Base-by-base conservation (phyloP, 371 early-diverging fungal genomes). In the Zopfochytrium polystomum region DNA sequence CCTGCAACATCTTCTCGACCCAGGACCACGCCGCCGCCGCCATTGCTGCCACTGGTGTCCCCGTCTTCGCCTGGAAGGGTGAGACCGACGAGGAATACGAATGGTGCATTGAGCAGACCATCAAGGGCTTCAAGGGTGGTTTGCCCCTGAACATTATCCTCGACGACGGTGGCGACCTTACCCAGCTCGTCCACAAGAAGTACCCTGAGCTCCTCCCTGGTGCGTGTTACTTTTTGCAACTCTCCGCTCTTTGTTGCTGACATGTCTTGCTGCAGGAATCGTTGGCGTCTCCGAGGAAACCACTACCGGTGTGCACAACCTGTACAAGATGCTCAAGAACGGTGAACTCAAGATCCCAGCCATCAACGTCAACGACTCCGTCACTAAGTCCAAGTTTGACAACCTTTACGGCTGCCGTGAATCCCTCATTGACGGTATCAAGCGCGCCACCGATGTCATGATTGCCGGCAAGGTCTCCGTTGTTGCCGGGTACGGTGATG, bases 371-470 rank as follows among this genome's bases (percentile, higher is more conserved):
- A 98, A 98, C 85, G 97, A 97, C 87, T 96, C 97, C 30, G 99
- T 98, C 70, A 98, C 98, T 84, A 98, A 98, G 89, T 91, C 92
- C 87, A 98, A 98, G 89, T 97, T 97, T 77, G 98, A 98, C 81
- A 98, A 98, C 90, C 80, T 98, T 71, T 98, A 98, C 84, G 98
- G 97, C 66, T 98, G 98, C 89, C 93, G 98, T 81, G 99, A 98
- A 85, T 96, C 96, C 54, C 87, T 98, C 70, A 91, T 97, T 62
- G 99, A 98, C 81, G 99, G 99, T 76, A 97, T 97, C 88, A 98
- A 98, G 91, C 90, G 99, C 76, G 98, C 97, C 74, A 98, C 99
- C 68, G 99, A 97, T 80, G 96, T 95, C 71, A 97, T 97, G 98
- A 98, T 98, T 77, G 99, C 99, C 72, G 99, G 99, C 69, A 97